phyloP scores from a whole-genome alignment of 805 yeast genomes.

The Osmozyma mogii region DNA sequence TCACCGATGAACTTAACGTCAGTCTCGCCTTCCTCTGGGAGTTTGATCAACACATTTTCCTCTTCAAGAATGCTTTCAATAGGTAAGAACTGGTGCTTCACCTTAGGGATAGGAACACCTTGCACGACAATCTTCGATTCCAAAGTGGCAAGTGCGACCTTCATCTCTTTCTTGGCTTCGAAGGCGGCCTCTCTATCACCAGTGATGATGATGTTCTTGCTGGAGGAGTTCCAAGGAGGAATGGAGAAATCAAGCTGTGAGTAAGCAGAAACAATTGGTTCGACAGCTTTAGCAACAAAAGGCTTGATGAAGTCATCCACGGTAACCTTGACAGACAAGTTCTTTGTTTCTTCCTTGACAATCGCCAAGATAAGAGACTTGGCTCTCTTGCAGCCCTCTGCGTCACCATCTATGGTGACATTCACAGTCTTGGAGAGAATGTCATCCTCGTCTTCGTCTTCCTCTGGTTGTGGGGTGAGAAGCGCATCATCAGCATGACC shows the following conservation, averaged over 20 bases:
- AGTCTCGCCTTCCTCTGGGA: constrained; percentile 44
- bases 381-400: constrained; percentile 74
- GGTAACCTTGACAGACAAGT: constrained; percentile 41
- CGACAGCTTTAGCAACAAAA: constrained; percentile 19
- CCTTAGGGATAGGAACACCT: constrained; percentile 56
- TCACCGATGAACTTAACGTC: constrained; percentile 61
- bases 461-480: constrained; percentile 13
- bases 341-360: constrained; percentile 67
- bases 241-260: constrained; percentile 23
- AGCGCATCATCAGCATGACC: constrained; percentile 28
- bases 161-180: constrained; percentile 45
- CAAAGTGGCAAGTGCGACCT: constrained; percentile 36
- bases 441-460: constrained; percentile 46
- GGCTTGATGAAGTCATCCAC: constrained; percentile 33
- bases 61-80: constrained; percentile 43
- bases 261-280: constrained; percentile 14
- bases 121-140: constrained; percentile 41
- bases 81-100: constrained; percentile 64
- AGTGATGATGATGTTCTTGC: constrained; percentile 39
- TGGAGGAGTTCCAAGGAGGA: constrained; percentile 31
- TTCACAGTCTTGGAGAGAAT: constrained; percentile 50
- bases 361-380: constrained; percentile 60
- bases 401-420: constrained; percentile 73
- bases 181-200: constrained; percentile 69
- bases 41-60: constrained; percentile 48